Conservation (phyloP, 331 rosid genomes). For the Malus hybrid region DNA sequence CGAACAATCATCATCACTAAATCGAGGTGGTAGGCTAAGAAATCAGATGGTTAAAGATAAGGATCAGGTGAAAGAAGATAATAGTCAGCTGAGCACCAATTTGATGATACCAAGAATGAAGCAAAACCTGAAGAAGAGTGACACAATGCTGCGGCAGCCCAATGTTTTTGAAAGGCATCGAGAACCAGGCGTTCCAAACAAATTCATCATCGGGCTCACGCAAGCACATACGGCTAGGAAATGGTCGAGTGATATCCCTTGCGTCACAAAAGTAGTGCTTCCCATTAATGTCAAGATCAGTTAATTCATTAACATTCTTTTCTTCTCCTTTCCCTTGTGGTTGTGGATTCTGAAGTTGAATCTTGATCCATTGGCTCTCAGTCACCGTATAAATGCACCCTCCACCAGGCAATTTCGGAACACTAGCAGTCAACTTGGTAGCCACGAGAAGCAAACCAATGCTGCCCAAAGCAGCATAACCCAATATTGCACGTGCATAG, state of each 20-base stretch:
- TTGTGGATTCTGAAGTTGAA: constrained; percentile 60
- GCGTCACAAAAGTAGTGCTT: constrained; percentile 86
- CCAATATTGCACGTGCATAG: constrained; percentile 65
- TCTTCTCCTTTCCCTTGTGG: constrained; percentile 82
- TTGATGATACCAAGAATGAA: constrained; percentile 29
- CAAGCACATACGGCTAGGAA: constrained; percentile 59
- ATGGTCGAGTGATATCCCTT: constrained; percentile 79
- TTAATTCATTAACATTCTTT: constrained; percentile 65
- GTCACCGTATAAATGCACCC: constrained; percentile 68
- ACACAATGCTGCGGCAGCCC: constrained; percentile 82
- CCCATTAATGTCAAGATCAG: constrained; percentile 85
- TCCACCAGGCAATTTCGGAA: constrained; percentile 83
- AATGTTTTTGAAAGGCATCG: constrained; percentile 59
- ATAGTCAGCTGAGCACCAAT: constrained; percentile 12
- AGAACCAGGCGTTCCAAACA: constrained; percentile 93
- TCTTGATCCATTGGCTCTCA: constrained; percentile 88
- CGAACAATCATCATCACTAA: background rate
- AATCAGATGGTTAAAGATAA: background rate
- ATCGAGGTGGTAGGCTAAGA: background rate
- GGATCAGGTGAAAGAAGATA: constrained; percentile 17
- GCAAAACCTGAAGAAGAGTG: constrained; percentile 86
- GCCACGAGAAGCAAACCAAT: constrained; percentile 73
- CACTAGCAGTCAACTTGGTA: constrained; percentile 51
- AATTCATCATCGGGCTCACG: constrained; percentile 81
- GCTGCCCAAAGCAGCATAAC: constrained; percentile 81